Percentiles rank a stretch among this genome's conserved stretches.
Conservation (phyloP, 352 stramenopile genomes). For the Saprolegnia diclina region DNA sequence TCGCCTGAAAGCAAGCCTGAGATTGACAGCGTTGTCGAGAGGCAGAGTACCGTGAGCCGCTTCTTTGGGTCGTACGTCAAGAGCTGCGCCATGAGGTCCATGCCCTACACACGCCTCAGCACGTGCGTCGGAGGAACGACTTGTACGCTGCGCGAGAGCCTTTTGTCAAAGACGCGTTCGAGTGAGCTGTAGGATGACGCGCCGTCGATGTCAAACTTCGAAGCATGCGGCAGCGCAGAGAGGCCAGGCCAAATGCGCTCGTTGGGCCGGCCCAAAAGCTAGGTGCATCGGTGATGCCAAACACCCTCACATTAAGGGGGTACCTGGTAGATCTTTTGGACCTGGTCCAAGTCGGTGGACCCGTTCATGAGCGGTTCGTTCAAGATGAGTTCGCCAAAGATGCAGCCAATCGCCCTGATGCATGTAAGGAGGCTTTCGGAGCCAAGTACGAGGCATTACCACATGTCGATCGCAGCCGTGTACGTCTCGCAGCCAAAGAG, state of each 20-base stretch:
- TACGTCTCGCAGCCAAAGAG: conserved; percentile 85
- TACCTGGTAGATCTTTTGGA: conserved; percentile 66
- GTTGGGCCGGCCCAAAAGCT: conserved; percentile 55
- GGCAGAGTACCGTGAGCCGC: conserved; percentile 40
- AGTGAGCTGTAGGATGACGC: conserved; percentile 42
- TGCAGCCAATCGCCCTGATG: conserved; percentile 37
- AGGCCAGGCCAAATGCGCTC: conserved; percentile 57
- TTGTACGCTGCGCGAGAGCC: conserved; percentile 39
- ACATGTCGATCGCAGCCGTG: conserved; percentile 88
- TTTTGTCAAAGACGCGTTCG: conserved; percentile 31
- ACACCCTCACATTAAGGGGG: not conserved
- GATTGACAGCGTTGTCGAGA: not conserved
- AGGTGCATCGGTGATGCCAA: not conserved
- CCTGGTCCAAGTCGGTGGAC: conserved; percentile 56
- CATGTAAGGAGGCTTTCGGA: not conserved
- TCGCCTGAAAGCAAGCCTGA: conserved; percentile 29
- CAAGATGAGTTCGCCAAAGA: conserved; percentile 53
- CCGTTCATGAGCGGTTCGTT: conserved; percentile 51
- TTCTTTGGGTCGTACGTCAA: conserved; percentile 48
- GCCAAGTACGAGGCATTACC: conserved; percentile 35
- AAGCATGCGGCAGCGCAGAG: conserved; percentile 36
- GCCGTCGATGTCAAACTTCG: conserved; percentile 38
- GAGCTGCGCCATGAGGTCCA: conserved; percentile 44
- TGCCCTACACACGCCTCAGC: conserved; percentile 29
- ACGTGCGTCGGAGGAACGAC: no score